Evolutionary conservation across 73 alveolate species (phyloP), one percentile per base, ranked within the genome.

Genomic region (Paramecium sonneborni): DNA sequence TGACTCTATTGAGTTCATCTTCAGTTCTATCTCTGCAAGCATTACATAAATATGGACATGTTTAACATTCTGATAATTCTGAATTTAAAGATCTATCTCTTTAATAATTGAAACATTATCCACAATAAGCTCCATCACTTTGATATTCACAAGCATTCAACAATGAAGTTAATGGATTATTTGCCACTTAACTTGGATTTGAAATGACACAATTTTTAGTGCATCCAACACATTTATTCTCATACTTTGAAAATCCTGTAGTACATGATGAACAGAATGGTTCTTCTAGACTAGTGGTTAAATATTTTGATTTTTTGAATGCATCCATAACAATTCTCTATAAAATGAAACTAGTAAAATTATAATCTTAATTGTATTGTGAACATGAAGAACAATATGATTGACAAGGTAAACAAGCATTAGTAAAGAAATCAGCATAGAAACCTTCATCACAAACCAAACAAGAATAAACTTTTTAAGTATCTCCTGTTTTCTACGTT

Each of bases 371-470:
- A 46, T 32, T 43, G 24, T 79, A 79, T 44, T 79, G 21, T 39
- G 62, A 79, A n/a, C 90, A 79, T 7, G 69, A 11, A 2, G 26
- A 18, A 41, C 90, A 79, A 79, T 44, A 38, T 18, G 44, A 1
- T 24, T 18, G 48, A 43, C 90, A 79, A 9, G 23, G 23, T 6
- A 79, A 30, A 21, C 90, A 79, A 21, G 55, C 21, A 3, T 62
- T 62, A 1, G 69, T 24, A 79, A 79, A 79, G 55, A 43, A 79
- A 46, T 79, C 90, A 23, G 90, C 74, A 79, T 79, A 79, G 24
- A 5, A 79, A 3, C 90, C 90, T 6, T 79, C 74, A 41, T 43
- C 69, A 79, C 90, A 79, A 38, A 18, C 41, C 10, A 41, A 43
- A 21, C 90, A 79, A 5, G 44, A 20, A 23, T 39, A 79, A 15